Evolutionary conservation across 495 filamentous ascomycete species (phyloP).

Genomic region (Penicillium bialowiezense): DNA sequence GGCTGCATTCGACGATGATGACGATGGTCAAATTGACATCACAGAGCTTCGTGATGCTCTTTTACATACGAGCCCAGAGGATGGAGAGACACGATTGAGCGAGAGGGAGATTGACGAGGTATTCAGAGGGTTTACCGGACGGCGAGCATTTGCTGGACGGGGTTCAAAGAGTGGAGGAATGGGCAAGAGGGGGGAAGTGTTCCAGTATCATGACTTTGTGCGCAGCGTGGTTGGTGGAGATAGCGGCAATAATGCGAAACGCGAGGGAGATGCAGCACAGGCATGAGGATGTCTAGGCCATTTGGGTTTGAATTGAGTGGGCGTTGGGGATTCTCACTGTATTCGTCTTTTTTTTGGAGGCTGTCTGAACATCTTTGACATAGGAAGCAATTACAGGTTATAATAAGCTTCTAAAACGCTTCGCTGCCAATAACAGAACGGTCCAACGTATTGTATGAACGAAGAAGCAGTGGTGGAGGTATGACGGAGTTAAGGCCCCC

Average conservation of each 20-base stretch:
- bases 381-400: neutral
- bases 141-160: slow-evolving; percentile 64
- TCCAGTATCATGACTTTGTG: slow-evolving; percentile 48
- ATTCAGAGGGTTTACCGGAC: slow-evolving; percentile 77
- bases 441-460: neutral
- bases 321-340: slow-evolving; percentile 12
- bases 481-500: neutral
- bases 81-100: slow-evolving; percentile 64
- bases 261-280: slow-evolving; percentile 17
- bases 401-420: neutral
- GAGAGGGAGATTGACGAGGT: slow-evolving; percentile 79
- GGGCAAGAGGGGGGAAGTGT: slow-evolving; percentile 42
- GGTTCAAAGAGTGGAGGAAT: slow-evolving; percentile 26
- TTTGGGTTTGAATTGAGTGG: slow-evolving; percentile 11
- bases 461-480: neutral
- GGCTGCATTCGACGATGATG: slow-evolving; percentile 92
- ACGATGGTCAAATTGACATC: slow-evolving; percentile 88
- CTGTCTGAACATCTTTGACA: neutral
- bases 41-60: slow-evolving; percentile 79
- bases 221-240: slow-evolving; percentile 38
- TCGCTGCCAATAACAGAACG: neutral
- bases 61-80: slow-evolving; percentile 73
- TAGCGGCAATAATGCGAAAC: slow-evolving; percentile 29
- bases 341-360: neutral
- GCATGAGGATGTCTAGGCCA: slow-evolving; percentile 19